Percentiles rank a stretch among this genome's conserved stretches.
These are phyloP conservation scores for Microstegium vimineum DNA, from an alignment of 176 grass and related monocot species.

Conservation along the genomic window DNA sequence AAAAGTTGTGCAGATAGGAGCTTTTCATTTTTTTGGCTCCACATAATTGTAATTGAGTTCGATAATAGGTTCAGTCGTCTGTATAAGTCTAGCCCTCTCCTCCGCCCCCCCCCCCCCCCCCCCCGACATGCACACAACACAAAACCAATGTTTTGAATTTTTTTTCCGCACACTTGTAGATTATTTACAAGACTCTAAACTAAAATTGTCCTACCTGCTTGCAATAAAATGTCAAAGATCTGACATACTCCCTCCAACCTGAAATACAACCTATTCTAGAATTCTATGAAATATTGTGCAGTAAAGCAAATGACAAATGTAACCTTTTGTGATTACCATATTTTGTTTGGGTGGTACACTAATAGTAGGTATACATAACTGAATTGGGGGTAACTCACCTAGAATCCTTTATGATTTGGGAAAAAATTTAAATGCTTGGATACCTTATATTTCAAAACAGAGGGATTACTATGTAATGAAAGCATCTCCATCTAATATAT, in stretches of 20 bases:
- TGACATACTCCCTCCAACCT: neutral
- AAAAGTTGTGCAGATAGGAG: neutral
- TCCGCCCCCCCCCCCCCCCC: no score
- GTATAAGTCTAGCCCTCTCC: neutral
- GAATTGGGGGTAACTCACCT: neutral
- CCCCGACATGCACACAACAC: no score
- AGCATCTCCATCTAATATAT: neutral
- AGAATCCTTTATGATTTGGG: neutral
- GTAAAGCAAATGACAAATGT: neutral
- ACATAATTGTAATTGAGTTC: neutral
- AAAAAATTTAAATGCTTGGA: neutral
- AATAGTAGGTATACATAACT: neutral
- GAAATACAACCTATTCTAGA: neutral
- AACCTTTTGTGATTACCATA: neutral
- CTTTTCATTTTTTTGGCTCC: neutral
- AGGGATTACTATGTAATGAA: neutral
- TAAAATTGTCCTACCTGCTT: neutral
- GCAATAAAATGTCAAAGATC: neutral
- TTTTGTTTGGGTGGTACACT: neutral
- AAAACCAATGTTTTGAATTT: neutral
- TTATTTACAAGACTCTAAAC: neutral
- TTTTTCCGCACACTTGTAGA: neutral
- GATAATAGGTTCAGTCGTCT: neutral
- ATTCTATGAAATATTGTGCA: neutral
- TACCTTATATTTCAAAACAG: no score